phyloP scores from a whole-genome alignment of 2,329 filamentous ascomycete species.

The Sclerotinia nivalis region DNA sequence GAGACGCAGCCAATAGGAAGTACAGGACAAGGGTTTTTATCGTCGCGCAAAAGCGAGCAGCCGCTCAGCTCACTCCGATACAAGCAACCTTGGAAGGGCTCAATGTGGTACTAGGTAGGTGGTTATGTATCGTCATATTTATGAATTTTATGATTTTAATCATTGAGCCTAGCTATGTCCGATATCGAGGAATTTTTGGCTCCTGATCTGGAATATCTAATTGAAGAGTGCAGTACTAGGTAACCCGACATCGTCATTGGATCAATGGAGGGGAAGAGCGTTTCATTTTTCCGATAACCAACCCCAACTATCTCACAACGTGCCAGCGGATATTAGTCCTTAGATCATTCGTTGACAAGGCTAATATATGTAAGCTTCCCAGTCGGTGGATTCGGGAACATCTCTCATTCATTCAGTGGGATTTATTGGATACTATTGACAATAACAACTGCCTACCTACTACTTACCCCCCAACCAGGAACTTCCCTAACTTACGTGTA shows the following conservation, averaged over 20 bases:
- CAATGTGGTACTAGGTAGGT: neutral
- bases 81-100: slow-evolving; percentile 1
- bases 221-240: neutral
- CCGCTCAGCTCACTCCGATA: slow-evolving; percentile 33
- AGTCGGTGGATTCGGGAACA: neutral
- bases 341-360: neutral
- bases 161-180: neutral
- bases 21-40: slow-evolving; percentile 31
- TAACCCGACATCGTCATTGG: neutral
- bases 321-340: neutral
- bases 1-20: slow-evolving; percentile 35
- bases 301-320: neutral
- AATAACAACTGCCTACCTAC: neutral
- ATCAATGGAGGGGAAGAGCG: neutral
- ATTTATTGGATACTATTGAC: slow-evolving; percentile 4
- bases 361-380: neutral
- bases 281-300: slow-evolving; percentile 3
- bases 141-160: neutral
- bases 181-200: neutral
- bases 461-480: neutral
- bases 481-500: slow-evolving; percentile 3
- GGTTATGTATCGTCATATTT: neutral
- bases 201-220: neutral
- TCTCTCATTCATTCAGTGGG: neutral
- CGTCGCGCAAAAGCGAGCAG: slow-evolving; percentile 34